Base-by-base conservation (phyloP, 1,284 basidiomycete species). In the Exobasidium rhododendri region DNA sequence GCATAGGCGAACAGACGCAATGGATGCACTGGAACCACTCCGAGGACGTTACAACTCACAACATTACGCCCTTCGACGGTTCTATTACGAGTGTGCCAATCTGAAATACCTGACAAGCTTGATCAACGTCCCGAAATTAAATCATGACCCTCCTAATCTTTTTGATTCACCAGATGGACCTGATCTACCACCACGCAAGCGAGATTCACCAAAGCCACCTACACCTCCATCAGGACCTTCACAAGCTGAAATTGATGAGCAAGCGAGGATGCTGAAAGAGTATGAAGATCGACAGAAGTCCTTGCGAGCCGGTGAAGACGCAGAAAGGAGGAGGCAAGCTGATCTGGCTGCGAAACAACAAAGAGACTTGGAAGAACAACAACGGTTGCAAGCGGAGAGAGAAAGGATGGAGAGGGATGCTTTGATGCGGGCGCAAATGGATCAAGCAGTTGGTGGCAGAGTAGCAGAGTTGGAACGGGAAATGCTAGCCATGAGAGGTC, bases 261-360 rank as follows among this genome's bases (percentile, higher is more conserved):
- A 99, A 82, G 90, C 90, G 6, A 89, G 91, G 22, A 88, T 98
- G 85, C 86, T 99, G 63, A 94, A 94, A 77, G 87, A 97, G 80
- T 98, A 97, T 77, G 96, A 98, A 81, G 89, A 93, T 52, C 92
- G 97, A 80, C 96, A 98, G 77, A 85, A 87, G 24, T 87, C 89
- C 1, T 82, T 97, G 29, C 85, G 87, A 50, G 85, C 89, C 28
- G 85, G 89, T 66, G 86, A 91, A 56, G 91, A 93, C 67, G 86
- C 85, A 0, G 94, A 96, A 75, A 90, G 94, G 77, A 86, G 86
- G 29, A 85, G 84, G 17, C 87, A 92, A 58, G 83, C 86, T 29
- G 91, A 94, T 61, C 83, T 86, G 46, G 89, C 96, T 75, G 86
- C 86, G 35, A 86, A 88, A 60, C 90, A 93, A 72, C 91, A 92